Percentiles rank a stretch among this genome's conserved stretches.
phyloP scores from a whole-genome alignment of 2,329 filamentous ascomycete genomes.

The Nemania serpens region DNA sequence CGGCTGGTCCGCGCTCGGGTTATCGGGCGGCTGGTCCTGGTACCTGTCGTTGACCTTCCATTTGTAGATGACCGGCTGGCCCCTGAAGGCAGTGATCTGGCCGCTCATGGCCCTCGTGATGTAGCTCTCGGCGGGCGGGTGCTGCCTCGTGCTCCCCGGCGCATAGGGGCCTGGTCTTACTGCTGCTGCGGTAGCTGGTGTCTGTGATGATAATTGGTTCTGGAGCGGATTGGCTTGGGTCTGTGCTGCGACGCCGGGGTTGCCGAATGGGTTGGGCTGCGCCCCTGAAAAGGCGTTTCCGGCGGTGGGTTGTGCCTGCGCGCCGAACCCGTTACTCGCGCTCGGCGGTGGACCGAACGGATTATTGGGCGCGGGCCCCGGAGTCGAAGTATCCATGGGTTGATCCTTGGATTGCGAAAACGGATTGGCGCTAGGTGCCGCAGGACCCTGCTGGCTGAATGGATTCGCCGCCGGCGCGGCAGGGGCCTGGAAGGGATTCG shows the following conservation, averaged over 20 bases:
- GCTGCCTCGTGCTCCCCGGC: slow-evolving; percentile 50
- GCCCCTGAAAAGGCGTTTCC: slow-evolving; percentile 23
- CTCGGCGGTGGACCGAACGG: slow-evolving; percentile 36
- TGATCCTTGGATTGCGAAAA: slow-evolving; percentile 40
- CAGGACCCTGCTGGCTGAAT: slow-evolving; percentile 19
- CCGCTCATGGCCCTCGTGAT: slow-evolving; percentile 49
- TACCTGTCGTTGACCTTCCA: slow-evolving; percentile 37
- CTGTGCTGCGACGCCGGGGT: background rate
- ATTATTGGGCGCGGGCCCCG: slow-evolving; percentile 32
- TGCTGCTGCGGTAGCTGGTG: slow-evolving; percentile 10
- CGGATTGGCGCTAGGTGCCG: slow-evolving; percentile 24
- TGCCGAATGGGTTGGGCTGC: slow-evolving; percentile 35
- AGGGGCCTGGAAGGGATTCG: slow-evolving; percentile 38
- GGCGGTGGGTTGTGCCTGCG: slow-evolving; percentile 38
- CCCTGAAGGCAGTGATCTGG: slow-evolving; percentile 64
- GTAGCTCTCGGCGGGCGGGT: slow-evolving; percentile 52
- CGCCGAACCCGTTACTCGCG: background rate
- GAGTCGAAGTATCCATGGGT: slow-evolving; percentile 37
- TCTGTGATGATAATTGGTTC: background rate
- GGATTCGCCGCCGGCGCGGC: slow-evolving; percentile 23
- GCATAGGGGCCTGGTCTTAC: slow-evolving; percentile 46
- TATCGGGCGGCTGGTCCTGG: slow-evolving; percentile 23
- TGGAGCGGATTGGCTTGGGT: slow-evolving; percentile 17
- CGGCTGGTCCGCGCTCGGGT: slow-evolving; percentile 16
- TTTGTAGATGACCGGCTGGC: slow-evolving; percentile 65